Conservation (phyloP, 352 stramenopile genomes). For the Phytophthora europaea region DNA sequence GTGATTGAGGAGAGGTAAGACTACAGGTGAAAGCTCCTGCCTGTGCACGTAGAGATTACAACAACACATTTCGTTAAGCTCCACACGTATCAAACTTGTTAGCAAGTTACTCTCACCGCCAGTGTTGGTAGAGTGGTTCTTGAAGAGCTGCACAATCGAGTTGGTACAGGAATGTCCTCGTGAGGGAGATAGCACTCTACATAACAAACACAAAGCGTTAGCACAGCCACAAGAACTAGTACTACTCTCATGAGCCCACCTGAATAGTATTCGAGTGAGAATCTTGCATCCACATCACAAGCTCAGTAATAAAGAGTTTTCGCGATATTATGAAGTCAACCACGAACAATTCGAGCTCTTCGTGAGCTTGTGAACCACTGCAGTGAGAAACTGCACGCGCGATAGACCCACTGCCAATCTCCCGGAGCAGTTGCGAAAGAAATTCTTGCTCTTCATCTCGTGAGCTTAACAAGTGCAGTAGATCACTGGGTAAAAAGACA, state of each 20-base stretch:
- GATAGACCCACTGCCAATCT: background rate
- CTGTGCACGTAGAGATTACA: slow-evolving; percentile 26
- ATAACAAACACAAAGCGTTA: slow-evolving; percentile 8
- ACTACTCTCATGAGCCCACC: slow-evolving; percentile 21
- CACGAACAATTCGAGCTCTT: slow-evolving; percentile 44
- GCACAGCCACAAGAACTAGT: slow-evolving; percentile 2
- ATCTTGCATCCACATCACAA: slow-evolving; percentile 20
- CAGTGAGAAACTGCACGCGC: background rate
- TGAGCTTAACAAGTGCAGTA: slow-evolving; percentile 26
- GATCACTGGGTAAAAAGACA: slow-evolving; percentile 24
- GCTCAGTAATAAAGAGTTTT: slow-evolving; percentile 35
- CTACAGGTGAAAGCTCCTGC: slow-evolving; percentile 30
- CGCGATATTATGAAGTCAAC: slow-evolving; percentile 44
- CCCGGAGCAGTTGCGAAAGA: slow-evolving; percentile 40
- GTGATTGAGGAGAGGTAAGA: slow-evolving; percentile 31
- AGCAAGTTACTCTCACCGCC: slow-evolving; percentile 33
- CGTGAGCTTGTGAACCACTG: slow-evolving; percentile 8
- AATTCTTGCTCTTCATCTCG: slow-evolving; percentile 36
- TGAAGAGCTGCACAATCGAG: slow-evolving; percentile 24
- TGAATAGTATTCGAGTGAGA: slow-evolving; percentile 1
- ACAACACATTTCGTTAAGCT: slow-evolving; percentile 8
- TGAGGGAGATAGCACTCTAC: slow-evolving; percentile 36
- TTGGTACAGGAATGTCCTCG: slow-evolving; percentile 44
- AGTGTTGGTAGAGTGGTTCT: slow-evolving; percentile 30
- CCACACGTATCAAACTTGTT: background rate